Base-by-base conservation (phyloP, 129 eudicot genomes). In the Deinandra increscens region DNA sequence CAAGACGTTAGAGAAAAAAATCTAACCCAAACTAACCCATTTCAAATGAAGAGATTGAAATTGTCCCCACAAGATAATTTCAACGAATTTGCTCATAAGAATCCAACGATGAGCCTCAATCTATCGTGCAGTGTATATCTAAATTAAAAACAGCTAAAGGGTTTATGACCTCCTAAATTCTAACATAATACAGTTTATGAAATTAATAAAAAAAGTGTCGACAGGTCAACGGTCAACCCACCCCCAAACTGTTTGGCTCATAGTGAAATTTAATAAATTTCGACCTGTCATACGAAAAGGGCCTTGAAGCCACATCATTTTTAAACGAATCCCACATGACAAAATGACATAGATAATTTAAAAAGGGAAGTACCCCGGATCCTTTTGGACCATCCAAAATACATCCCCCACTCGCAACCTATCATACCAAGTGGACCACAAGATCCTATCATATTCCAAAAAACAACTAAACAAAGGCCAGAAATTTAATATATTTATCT, bases 311-410 rank as follows among this genome's bases (percentile, higher is more conserved):
- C 26, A 31, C 29, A 23, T 34, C 48, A 44, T 49, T 68, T 7
- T 67, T 10, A 46, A 48, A 67, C n/a, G 42, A 17, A 67, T 46
- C 72, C 60, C 29, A 67, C 29, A 36, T 1, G 7, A 2, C 29
- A 46, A 5, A 33, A 29, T 12, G 1, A 49, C 2, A 46, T 46
- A 13, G 10, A 12, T 15, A 49, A 68, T 31, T 29, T 31, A 31
- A 48, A 67, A 31, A 33, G 41, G 31, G 48, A 62, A 23, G 36
- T 13, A n/a, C 37, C 33, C 60, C 34, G 13, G 49, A 68, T 34
- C 15, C 19, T 54, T 69, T 53, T 51, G 51, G 64, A 2, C 51
- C 51, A 54, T 53, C 58, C 51, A 69, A 69, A 69, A 69, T 38
- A 2, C 38, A 11, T 53, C 74, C n/a, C n/a, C 49, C 39, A 69